Base-by-base conservation (phyloP, 345 rosid genomes). In the Luvunga scandens region DNA sequence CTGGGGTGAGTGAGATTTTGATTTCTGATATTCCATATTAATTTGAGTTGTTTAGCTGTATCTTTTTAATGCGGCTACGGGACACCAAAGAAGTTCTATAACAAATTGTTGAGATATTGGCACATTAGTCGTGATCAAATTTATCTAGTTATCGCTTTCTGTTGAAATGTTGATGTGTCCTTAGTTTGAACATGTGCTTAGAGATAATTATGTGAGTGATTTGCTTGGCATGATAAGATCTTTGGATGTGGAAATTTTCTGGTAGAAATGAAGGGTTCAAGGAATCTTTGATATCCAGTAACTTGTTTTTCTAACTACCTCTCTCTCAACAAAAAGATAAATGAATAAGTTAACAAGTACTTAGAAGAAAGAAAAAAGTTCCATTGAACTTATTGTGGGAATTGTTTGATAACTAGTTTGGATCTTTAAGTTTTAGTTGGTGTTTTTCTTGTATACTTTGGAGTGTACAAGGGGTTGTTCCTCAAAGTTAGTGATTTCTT, bases 1-100 rank as follows among this genome's bases (percentile, higher is more conserved):
- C 83, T 73, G 80, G 69, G 84, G 89, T 85, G 79, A 75, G 83
- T 50, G 31, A 68, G 61, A 73, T 59, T 68, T 34, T 68, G 28
- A 69, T 60, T 73, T 67, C 30, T 19, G 27, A 25, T 24, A 25
- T 59, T 25, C 2, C 5, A 12, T 75, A 12, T 34, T 50, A 16
- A 14, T 31, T 74, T 28, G 48, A 22, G 39, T 22, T 55, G 24
- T 22, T 33, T 69, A 30, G 38, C 63, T 5, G 22, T 16, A 1
- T 60, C 27, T 10, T 48, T 53, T 24, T 12, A 22, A 30, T 59
- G 28, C 7, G 27, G n/a, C 1, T 34, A 21, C 31, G 0, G 22
- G 0, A 62, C 28, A 6, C 19, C 5, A 21, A 12, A 31, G 31
- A 53, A 55, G 45, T 9, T 71, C 13, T 19, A 24, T 10, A 24